Evolutionary conservation across 148 eudicot genomes (phyloP).

Genomic region (Vaccinium vitisidaea): DNA sequence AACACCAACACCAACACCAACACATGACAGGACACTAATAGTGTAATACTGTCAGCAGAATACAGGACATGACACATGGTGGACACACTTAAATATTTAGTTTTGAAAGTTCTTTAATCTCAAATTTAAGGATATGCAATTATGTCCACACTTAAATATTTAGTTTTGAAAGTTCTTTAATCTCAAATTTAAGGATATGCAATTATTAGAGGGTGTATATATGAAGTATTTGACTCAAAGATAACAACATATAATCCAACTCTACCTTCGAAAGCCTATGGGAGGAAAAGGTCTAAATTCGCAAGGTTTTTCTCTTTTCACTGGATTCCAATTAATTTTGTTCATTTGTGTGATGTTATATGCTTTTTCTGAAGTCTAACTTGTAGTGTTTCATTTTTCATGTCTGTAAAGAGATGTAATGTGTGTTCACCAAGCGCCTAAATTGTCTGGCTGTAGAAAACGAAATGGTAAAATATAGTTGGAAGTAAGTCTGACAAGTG

Average conservation of each 20-base stretch:
- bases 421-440: background rate
- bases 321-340: background rate
- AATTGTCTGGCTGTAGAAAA: background rate
- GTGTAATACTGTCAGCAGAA: background rate
- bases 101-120: background rate
- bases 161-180: background rate
- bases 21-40: background rate
- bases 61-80: background rate
- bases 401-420: background rate
- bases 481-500: background rate
- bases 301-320: background rate
- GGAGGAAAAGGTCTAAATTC: background rate
- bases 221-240: background rate
- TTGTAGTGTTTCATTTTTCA: background rate
- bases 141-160: background rate
- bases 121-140: background rate
- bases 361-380: background rate
- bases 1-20: background rate
- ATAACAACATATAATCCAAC: background rate
- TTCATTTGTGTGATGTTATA: background rate
- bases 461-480: background rate
- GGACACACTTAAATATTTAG: background rate
- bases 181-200: background rate
- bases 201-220: background rate
- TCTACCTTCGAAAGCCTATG: background rate